phyloP scores from a whole-genome alignment of 768 basidiomycete species.

The Hypholoma fasciculare region DNA sequence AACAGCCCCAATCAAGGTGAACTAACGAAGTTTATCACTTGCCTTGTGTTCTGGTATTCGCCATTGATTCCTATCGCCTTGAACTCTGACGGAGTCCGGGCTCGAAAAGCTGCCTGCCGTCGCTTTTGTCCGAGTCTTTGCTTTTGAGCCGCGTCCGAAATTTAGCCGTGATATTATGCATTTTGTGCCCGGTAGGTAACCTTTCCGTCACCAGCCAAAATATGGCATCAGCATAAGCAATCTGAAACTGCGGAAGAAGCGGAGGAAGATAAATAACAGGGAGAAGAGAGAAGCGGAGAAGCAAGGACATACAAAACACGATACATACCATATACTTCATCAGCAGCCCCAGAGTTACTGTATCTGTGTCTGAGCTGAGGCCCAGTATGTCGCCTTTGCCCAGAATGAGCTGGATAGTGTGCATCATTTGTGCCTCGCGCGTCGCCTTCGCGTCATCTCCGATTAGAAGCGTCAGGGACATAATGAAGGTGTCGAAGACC shows the following conservation, averaged over 20 bases:
- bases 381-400: slow-evolving; percentile 59
- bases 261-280: not conserved
- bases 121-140: no score
- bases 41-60: no score
- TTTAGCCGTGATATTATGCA: no score
- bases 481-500: slow-evolving; percentile 56
- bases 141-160: no score
- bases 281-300: slow-evolving; percentile 1
- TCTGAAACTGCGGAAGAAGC: slow-evolving; percentile 13
- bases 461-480: slow-evolving; percentile 59
- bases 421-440: slow-evolving; percentile 73
- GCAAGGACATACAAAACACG: not conserved
- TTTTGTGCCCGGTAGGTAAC: no score
- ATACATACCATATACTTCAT: slow-evolving; percentile 59
- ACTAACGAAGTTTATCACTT: no score
- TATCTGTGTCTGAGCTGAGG: slow-evolving; percentile 63
- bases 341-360: slow-evolving; percentile 60
- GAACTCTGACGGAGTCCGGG: no score
- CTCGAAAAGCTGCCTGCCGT: no score
- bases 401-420: slow-evolving; percentile 55
- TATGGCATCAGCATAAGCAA: slow-evolving; percentile 7
- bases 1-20: no score
- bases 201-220: not conserved
- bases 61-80: no score
- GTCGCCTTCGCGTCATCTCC: no score